Conservation (phyloP, 345 rosid species). For the Angophora floribunda region DNA sequence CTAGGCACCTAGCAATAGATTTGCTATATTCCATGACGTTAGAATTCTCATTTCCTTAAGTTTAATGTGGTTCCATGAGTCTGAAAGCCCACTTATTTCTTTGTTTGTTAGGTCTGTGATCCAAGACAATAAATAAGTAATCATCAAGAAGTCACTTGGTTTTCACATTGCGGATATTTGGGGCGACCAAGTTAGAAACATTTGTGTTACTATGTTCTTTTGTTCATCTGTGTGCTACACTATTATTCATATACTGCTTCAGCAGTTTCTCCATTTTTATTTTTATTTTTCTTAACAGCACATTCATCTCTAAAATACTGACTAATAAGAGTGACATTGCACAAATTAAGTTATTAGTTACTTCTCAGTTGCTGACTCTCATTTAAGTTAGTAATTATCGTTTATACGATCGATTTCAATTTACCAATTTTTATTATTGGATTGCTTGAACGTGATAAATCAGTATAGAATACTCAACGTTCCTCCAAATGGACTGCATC, state of each 20-base stretch:
- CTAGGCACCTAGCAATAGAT: too few relatives aligned
- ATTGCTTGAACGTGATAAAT: not conserved
- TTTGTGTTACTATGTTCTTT: not conserved
- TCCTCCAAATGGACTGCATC: not conserved
- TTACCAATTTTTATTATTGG: not conserved
- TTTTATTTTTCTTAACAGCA: not conserved
- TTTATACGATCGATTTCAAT: not conserved
- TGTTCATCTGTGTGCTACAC: not conserved
- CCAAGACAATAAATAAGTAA: constrained; percentile 76
- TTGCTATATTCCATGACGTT: too few relatives aligned
- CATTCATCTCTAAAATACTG: constrained; percentile 43
- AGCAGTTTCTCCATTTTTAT: not conserved
- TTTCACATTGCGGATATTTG: constrained; percentile 66
- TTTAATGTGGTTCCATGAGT: not conserved
- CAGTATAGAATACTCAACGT: not conserved
- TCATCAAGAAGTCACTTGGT: constrained; percentile 80
- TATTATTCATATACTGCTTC: not conserved
- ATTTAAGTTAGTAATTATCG: not conserved
- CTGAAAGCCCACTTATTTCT: not conserved
- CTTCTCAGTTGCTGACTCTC: not conserved
- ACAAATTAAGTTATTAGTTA: not conserved
- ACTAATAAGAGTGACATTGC: constrained; percentile 39
- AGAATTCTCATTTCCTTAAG: too few relatives aligned
- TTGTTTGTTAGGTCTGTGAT: constrained; percentile 61
- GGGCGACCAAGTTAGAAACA: constrained; percentile 56